Evolutionary conservation across 2,329 filamentous ascomycete genomes (phyloP), one percentile per base, ranked within the genome.

Genomic region (Aspergillus quadricinctus): DNA sequence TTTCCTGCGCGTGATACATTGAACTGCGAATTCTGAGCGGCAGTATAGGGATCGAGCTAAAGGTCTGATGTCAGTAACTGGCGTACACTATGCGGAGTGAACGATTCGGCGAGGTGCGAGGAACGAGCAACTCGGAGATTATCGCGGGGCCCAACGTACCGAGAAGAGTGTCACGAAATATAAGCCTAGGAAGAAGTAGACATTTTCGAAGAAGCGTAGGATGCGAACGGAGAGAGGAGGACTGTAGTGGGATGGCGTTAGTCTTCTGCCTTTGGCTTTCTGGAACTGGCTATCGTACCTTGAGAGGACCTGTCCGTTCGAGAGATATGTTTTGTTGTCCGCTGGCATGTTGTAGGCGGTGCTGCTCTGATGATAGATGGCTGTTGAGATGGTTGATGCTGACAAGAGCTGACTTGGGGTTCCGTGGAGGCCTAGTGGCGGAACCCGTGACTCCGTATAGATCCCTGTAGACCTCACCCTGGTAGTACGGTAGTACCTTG

Each of bases 111-210:
- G 19, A 11, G 21, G 29, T 14, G 4, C 46, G 10, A 27, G 25
- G 4, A 31, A 54, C 25, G 21, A 4, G n/a, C 35, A 23, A 21
- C 27, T 40, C 3, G 25, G 19, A 11, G 31, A 45, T n/a, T 17
- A 48, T 28, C 35, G n/a, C 43, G 5, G 8, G 28, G 17, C 31
- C 27, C 1, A 19, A 67, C 74, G 31, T 73, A 79, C 77, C 52
- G 78, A 75, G 58, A 81, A 78, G 9, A 81, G 68, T 45, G 75
- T 78, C 45, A 77, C 76, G 28, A 81, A 61, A 57, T 81, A 81
- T 25, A 81, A 67, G 5, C 78, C 79, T 4, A 81, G 46, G 61
- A 80, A 80, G 58, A 75, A 64, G 61, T 80, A 81, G 51, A 76
- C 56, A 53, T 65, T 69, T 50, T 78, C 69, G 56, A 76, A 55